Conservation (phyloP, 2,329 filamentous ascomycete species). For the Nothomitra cinnamomea region DNA sequence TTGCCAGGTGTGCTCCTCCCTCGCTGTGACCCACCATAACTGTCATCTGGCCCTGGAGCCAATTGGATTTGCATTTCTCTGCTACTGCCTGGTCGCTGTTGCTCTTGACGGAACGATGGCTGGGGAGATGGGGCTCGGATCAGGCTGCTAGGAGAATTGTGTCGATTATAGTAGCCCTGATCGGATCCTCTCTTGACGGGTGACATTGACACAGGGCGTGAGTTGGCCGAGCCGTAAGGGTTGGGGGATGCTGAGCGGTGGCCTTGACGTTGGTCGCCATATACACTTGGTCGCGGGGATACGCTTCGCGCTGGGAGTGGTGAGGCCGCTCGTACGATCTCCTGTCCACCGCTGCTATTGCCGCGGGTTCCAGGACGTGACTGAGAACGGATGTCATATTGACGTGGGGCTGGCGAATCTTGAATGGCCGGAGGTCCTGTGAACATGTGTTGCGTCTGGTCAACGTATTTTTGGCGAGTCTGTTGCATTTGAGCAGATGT, state of each 20-base stretch:
- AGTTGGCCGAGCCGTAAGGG: slow-evolving; percentile 20
- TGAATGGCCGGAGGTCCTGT: slow-evolving; percentile 17
- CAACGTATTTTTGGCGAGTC: slow-evolving; percentile 73
- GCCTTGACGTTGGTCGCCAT: slow-evolving; percentile 28
- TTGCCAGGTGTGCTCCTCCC: slow-evolving; percentile 25
- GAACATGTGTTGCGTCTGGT: slow-evolving; percentile 71
- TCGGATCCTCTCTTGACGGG: slow-evolving; percentile 24
- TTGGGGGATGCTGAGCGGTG: slow-evolving; percentile 44
- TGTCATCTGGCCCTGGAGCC: slow-evolving; percentile 31
- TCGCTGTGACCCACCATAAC: slow-evolving; percentile 42
- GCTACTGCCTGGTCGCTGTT: slow-evolving; percentile 28
- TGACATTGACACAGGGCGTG: slow-evolving; percentile 23
- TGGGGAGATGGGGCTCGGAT: slow-evolving; percentile 30
- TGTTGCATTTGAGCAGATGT: slow-evolving; percentile 93
- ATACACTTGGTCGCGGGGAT: slow-evolving; percentile 44
- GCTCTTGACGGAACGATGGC: slow-evolving; percentile 30
- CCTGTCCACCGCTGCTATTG: slow-evolving; percentile 25
- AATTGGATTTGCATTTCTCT: slow-evolving; percentile 40
- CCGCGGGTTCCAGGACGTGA: slow-evolving; percentile 43
- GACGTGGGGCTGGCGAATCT: slow-evolving; percentile 17
- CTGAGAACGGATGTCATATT: slow-evolving; percentile 21
- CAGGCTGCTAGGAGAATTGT: slow-evolving; percentile 21
- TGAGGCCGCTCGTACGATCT: slow-evolving; percentile 36
- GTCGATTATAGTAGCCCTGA: slow-evolving; percentile 13
- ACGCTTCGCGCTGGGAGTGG: slow-evolving; percentile 40